A percentile compares a stretch with the other conserved stretches of the same genome.
These are phyloP conservation scores for Jamesozyma piceae DNA, from an alignment of 805 yeast genomes.

Conservation along the genomic window DNA sequence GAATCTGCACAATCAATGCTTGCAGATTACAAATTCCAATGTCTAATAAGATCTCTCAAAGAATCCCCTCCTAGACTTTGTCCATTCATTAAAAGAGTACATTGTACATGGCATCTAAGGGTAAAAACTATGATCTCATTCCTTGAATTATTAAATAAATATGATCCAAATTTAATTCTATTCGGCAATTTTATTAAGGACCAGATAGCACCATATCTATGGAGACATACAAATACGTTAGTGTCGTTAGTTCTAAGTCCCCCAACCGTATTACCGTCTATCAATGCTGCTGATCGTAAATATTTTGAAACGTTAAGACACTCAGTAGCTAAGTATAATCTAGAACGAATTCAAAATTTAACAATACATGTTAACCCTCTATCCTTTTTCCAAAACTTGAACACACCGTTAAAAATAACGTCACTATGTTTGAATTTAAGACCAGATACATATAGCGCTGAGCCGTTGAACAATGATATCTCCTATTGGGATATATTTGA, in stretches of 20 bases:
- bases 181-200: slow-evolving; percentile 21
- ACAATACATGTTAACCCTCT: slow-evolving; percentile 24
- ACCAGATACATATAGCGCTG: slow-evolving; percentile 19
- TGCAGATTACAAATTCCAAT: slow-evolving; percentile 12
- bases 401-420: slow-evolving; percentile 15
- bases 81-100: slow-evolving; percentile 17
- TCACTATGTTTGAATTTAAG: slow-evolving; percentile 23
- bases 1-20: background rate
- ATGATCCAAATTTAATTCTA: slow-evolving; percentile 14
- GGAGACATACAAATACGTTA: slow-evolving; percentile 10
- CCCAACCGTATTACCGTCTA: slow-evolving; percentile 18
- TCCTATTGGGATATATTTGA: slow-evolving; percentile 29
- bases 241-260: slow-evolving; percentile 21
- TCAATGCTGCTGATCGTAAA: slow-evolving; percentile 7
- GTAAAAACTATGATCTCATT: slow-evolving; percentile 11
- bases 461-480: slow-evolving; percentile 2
- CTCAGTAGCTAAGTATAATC: slow-evolving; percentile 9
- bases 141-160: slow-evolving; percentile 9
- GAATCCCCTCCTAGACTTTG: slow-evolving; percentile 13
- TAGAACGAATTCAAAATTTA: slow-evolving; percentile 15
- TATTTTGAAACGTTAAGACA: slow-evolving; percentile 11
- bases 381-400: slow-evolving; percentile 14
- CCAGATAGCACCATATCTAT: slow-evolving; percentile 11
- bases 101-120: slow-evolving; percentile 27
- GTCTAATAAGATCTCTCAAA: slow-evolving; percentile 16